Evolutionary conservation across 495 filamentous ascomycete species (phyloP).

Genomic region (Aspergillus conjunctus): DNA sequence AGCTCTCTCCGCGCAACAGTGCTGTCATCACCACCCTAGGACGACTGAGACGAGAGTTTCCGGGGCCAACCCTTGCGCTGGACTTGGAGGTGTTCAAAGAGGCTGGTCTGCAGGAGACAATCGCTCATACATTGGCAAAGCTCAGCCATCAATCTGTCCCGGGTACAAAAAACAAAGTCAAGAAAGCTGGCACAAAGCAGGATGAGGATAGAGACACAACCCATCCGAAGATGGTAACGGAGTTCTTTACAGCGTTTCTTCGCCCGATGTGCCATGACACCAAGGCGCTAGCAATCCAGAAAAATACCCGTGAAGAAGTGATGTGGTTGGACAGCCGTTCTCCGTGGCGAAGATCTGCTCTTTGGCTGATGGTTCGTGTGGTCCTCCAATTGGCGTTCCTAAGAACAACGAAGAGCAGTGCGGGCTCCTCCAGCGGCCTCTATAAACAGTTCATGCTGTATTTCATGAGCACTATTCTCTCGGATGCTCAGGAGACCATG

Average conservation of each 20-base stretch:
- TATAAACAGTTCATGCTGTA: slow-evolving; percentile 64
- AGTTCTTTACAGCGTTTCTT: slow-evolving; percentile 54
- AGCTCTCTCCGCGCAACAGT: slow-evolving; percentile 53
- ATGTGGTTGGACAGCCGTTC: slow-evolving; percentile 41
- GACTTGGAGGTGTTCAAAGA: slow-evolving; percentile 34
- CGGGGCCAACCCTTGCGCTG: slow-evolving; percentile 50
- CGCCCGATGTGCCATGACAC: slow-evolving; percentile 39
- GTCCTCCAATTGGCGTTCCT: slow-evolving; percentile 40
- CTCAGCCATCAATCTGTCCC: slow-evolving; percentile 46
- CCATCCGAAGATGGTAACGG: slow-evolving; percentile 57
- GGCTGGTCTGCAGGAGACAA: slow-evolving; percentile 32
- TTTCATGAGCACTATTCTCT: slow-evolving; percentile 48
- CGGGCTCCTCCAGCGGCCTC: slow-evolving; percentile 3
- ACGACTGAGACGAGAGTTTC: slow-evolving; percentile 57
- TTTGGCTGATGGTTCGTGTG: slow-evolving; percentile 64
- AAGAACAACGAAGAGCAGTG: neutral
- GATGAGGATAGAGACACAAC: slow-evolving; percentile 56
- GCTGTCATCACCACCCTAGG: slow-evolving; percentile 51
- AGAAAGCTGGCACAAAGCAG: slow-evolving; percentile 41
- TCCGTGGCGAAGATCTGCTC: slow-evolving; percentile 59
- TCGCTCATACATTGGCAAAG: slow-evolving; percentile 45
- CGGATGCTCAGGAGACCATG: slow-evolving; percentile 8
- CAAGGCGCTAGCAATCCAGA: slow-evolving; percentile 43
- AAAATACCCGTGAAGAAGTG: slow-evolving; percentile 64
- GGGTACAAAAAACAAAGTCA: slow-evolving; percentile 39